Base-by-base conservation (phyloP, 805 yeast genomes). In the Candida multigemmis region DNA sequence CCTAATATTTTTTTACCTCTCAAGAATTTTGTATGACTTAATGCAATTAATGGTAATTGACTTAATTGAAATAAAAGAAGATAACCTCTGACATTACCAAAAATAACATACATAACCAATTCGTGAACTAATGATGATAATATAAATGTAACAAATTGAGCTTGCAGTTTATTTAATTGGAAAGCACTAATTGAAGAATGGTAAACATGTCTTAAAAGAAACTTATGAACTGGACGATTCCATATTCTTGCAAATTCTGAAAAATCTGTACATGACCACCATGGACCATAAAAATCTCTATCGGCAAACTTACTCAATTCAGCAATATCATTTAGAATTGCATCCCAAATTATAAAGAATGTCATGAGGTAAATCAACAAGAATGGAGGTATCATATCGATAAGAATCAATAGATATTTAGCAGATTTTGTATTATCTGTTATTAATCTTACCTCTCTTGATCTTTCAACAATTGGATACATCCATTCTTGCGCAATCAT, bases 241-340 rank as follows among this genome's bases (percentile, higher is more conserved):
- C 99, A 93, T 35, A 81, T 75, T 37, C 96, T 66, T 7, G 96
- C 79, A 50, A 83, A 91, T 47, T 87, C 87, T 31, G 82, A 82
- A 96, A 96, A 91, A 22, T 84, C 80, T 12, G 79, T 74, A 35
- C 93, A 82, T 41, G 87, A 84, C 98, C 99, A 91, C 98, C 98
- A 93, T 23, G 85, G 82, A 3, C 94, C 89, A 47, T 93, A 91
- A 52, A 91, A 91, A 38, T 81, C 81, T 26, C 98, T 71, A 49
- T 91, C 96, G 4, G 84, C 96, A 55, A 77, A 93, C 27, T 67
- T 46, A 10, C 94, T 77, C 20, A 89, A 59, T 49, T 91, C 98
- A 0, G 95, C 97, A 41, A 93, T 70, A 14, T 81, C 79, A 46
- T 87, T 89, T 41, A 87, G 60, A 26, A 89, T 89, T 5, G 89